Base-by-base conservation (phyloP, 257 asterid genomes). In the Jacaranda mimosifolia region DNA sequence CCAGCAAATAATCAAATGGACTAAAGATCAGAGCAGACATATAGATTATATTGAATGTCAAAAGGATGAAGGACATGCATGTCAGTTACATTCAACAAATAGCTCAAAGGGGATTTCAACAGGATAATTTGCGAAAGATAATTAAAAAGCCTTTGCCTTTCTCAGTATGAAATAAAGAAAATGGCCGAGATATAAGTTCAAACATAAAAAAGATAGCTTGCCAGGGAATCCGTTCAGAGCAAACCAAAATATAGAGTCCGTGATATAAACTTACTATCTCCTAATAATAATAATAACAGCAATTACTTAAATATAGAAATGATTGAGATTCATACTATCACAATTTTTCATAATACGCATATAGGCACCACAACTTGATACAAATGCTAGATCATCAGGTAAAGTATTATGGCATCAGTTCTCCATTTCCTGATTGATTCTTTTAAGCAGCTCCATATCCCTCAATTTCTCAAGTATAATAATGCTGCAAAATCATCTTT, bases 1-100 rank as follows among this genome's bases (percentile, higher is more conserved):
- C 69, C 63, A 63, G 72, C 19, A 69, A 74, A 70, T 39, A 75
- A 57, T 74, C 70, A 67, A 48, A 56, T 63, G 43, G 5, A 19
- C 39, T 26, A 26, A 76, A 17, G 18, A 59, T 7, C 19, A 17
- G 2, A 43, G 10, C 3, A 60, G 19, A 73, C 32, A 57, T 40
- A 38, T n/a, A 60, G 17, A 21, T 59, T 17, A 26, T 68, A 69
- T 35, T 46, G 48, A 11, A 69, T 15, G 5, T 10, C 19, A 36
- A 19, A 56, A 51, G 32, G 45, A 32, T 3, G 46, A 9, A 42
- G 9, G 43, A 3, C 68, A 45, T 14, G 64, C 49, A 76, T 53
- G 53, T 45, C 74, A 18, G 69, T 17, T 40, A 53, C 66, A 42
- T 55, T 43, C 51, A 53, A 9, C 19, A 55, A 63, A 60, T 38